phyloP scores from a whole-genome alignment of 78 protist species.

The Corallochytrium limacisporum region DNA sequence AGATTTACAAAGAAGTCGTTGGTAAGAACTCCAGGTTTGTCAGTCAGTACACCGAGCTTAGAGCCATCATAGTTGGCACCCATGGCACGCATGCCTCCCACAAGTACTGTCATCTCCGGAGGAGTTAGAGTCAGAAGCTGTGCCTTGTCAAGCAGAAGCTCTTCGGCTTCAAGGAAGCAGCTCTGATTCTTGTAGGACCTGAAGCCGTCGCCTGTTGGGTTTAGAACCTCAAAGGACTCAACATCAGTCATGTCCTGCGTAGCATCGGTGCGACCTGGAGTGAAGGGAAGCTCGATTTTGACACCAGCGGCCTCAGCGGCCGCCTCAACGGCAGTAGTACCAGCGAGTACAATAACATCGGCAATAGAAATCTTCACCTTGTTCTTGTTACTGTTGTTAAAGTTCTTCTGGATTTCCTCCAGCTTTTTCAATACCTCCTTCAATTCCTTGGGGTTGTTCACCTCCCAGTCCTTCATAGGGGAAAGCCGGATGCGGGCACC shows the following conservation, averaged over 20 bases:
- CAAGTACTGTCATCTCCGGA: conserved; percentile 9
- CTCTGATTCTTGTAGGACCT: not conserved
- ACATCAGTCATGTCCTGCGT: not conserved
- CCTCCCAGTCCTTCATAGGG: conserved; percentile 7
- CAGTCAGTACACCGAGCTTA: not conserved
- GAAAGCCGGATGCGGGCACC: conserved; percentile 31
- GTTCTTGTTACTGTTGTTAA: not conserved
- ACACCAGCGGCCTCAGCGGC: not conserved
- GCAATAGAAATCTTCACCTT: conserved; percentile 14
- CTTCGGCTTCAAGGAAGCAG: not conserved
- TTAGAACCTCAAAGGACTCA: not conserved
- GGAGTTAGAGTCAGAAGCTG: not conserved
- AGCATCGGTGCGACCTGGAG: conserved; percentile 12
- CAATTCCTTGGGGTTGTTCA: not conserved
- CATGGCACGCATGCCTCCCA: not conserved
- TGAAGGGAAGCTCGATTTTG: not conserved
- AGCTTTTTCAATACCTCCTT: not conserved
- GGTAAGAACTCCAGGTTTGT: not conserved
- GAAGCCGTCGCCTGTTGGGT: conserved; percentile 4
- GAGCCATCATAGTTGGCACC: not conserved
- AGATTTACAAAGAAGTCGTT: conserved; percentile 10
- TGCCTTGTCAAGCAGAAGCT: not conserved
- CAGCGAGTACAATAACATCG: conserved; percentile 25
- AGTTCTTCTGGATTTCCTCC: not conserved
- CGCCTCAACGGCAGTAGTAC: not conserved